Percentiles rank a stretch among this genome's conserved stretches.
Evolutionary conservation across 2,329 filamentous ascomycete genomes (phyloP).

Genomic region (Pezicula neosporulosa): DNA sequence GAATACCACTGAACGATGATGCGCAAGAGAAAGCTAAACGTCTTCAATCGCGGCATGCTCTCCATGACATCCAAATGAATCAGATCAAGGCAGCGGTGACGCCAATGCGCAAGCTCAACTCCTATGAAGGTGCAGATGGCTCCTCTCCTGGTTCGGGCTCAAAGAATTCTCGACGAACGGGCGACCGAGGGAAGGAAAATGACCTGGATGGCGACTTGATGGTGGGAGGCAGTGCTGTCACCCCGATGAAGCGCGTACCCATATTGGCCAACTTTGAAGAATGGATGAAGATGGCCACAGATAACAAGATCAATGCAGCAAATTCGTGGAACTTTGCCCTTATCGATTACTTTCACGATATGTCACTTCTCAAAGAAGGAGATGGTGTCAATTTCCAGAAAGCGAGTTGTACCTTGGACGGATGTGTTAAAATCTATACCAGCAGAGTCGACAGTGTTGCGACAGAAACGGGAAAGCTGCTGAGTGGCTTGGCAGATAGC

Average conservation of each 20-base stretch:
- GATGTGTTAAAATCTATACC: conserved; percentile 98
- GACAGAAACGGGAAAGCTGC: conserved; percentile 90
- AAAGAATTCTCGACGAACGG: conserved; percentile 45
- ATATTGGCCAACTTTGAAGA: conserved; percentile 98
- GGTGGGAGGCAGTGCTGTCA: conserved; percentile 73
- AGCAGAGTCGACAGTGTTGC: conserved; percentile 97
- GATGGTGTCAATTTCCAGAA: conserved; percentile 98
- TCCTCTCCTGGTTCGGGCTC: conserved; percentile 53
- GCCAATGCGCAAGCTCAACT: conserved; percentile 62
- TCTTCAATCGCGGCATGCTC: conserved; percentile 80
- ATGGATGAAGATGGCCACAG: conserved; percentile 99
- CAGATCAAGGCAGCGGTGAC: conserved; percentile 81
- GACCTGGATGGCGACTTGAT: conserved; percentile 55
- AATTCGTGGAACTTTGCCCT: conserved; percentile 99
- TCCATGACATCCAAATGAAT: conserved; percentile 88
- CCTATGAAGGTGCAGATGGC: conserved; percentile 56
- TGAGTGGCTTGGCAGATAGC: conserved; percentile 90
- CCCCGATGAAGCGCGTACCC: conserved; percentile 93
- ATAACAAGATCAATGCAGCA: conserved; percentile 97
- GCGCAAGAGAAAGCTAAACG: conserved; percentile 85
- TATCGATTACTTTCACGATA: conserved; percentile 99
- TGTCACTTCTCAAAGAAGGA: conserved; percentile 94
- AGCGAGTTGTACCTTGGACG: conserved; percentile 94
- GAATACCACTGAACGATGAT: conserved; percentile 96
- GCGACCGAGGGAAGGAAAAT: conserved; percentile 32